Evolutionary conservation across 805 yeast species (phyloP).

Genomic region (Candida andamanensis): DNA sequence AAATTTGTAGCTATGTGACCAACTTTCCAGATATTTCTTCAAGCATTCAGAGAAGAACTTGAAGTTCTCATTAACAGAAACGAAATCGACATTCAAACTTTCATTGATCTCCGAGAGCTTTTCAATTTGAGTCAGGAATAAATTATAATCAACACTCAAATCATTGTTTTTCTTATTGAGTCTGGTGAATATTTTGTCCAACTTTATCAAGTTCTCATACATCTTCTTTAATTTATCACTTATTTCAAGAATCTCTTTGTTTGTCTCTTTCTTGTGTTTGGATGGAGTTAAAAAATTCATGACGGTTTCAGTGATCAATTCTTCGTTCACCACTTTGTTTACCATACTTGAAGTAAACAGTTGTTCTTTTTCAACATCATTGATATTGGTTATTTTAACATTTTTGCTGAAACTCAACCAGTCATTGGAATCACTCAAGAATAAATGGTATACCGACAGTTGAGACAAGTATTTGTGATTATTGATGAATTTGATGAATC

Average conservation of each 20-base stretch:
- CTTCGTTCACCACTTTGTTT: constrained; percentile 50
- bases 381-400: constrained; percentile 33
- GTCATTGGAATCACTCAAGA: constrained; percentile 62
- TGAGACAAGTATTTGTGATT: constrained; percentile 68
- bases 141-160: constrained; percentile 66
- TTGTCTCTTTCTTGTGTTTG: constrained; percentile 64
- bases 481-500: constrained; percentile 69
- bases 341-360: constrained; percentile 21
- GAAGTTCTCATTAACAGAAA: constrained; percentile 18
- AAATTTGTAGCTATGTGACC: constrained; percentile 38
- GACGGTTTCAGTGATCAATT: constrained; percentile 82
- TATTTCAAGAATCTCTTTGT: constrained; percentile 57
- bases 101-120: constrained; percentile 52
- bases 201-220: constrained; percentile 73
- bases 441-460: constrained; percentile 65
- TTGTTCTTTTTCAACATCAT: constrained; percentile 12
- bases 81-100: constrained; percentile 6
- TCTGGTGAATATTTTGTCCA: constrained; percentile 73
- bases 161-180: constrained; percentile 69
- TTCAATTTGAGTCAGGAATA: constrained; percentile 63
- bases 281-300: constrained; percentile 87
- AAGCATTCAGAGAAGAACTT: constrained; percentile 35
- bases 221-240: constrained; percentile 77
- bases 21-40: constrained; percentile 32
- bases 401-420: constrained; percentile 68